Evolutionary conservation across 345 rosid species (phyloP).

Genomic region (Gossypium sturtianum): DNA sequence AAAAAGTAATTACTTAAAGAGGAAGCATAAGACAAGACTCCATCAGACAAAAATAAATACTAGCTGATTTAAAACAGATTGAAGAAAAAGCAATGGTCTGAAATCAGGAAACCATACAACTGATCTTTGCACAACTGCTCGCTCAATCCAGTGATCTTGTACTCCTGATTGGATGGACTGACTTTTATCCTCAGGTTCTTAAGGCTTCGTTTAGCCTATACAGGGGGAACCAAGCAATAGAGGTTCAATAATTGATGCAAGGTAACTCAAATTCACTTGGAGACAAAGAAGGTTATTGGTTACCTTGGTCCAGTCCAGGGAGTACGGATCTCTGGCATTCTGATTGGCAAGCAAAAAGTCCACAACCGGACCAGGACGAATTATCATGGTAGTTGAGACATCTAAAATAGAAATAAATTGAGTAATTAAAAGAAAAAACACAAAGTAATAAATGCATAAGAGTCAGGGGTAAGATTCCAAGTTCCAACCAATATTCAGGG

Average conservation of each 20-base stretch:
- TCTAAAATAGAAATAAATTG: slow-evolving; percentile 33
- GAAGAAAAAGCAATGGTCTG: slow-evolving; percentile 6
- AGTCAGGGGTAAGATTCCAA: slow-evolving; percentile 16
- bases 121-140: slow-evolving; percentile 55
- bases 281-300: background rate
- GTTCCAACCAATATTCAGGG: slow-evolving; percentile 73
- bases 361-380: slow-evolving; percentile 74
- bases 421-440: slow-evolving; percentile 6
- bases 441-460: background rate
- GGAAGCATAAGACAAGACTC: background rate
- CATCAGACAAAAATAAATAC: background rate
- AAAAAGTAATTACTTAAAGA: background rate
- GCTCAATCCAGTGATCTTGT: slow-evolving; percentile 80
- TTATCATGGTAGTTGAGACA: slow-evolving; percentile 87
- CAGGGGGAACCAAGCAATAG: background rate
- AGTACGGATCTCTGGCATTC: slow-evolving; percentile 48
- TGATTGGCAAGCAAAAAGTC: slow-evolving; percentile 72
- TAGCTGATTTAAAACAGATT: background rate
- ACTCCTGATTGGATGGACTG: slow-evolving; percentile 71
- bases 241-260: background rate
- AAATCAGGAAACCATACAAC: slow-evolving; percentile 31
- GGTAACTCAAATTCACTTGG: background rate
- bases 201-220: slow-evolving; percentile 65
- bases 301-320: slow-evolving; percentile 82
- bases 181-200: slow-evolving; percentile 72